Evolutionary conservation across 208 protist species (phyloP).

Genomic region (Angomonas deanei): DNA sequence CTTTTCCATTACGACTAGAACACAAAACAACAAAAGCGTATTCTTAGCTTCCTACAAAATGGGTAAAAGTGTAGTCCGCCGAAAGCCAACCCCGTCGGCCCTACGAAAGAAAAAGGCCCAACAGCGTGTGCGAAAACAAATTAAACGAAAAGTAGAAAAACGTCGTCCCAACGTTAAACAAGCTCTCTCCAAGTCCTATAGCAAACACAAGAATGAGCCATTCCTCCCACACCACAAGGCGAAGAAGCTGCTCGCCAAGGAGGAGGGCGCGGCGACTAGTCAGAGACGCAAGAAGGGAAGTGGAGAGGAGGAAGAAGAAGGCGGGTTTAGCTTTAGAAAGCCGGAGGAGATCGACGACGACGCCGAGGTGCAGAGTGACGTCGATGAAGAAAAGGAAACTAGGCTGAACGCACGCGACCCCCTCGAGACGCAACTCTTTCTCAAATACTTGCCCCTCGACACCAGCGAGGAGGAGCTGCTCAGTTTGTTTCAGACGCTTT

Average conservation of each 20-base stretch:
- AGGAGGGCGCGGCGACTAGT: slow-evolving; percentile 7
- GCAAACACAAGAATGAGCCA: slow-evolving; percentile 12
- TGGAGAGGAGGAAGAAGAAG: slow-evolving; percentile 26
- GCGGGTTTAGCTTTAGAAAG: slow-evolving; percentile 26
- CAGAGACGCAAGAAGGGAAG: not conserved
- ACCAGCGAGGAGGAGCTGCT: slow-evolving; percentile 77
- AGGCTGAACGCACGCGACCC: slow-evolving; percentile 82
- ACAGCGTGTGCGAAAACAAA: slow-evolving; percentile 87
- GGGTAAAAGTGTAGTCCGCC: slow-evolving; percentile 68
- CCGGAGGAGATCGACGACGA: slow-evolving; percentile 27
- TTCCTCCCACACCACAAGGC: slow-evolving; percentile 17
- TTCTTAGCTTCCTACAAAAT: slow-evolving; percentile 24
- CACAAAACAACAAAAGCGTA: no score
- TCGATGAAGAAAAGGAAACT: slow-evolving; percentile 86
- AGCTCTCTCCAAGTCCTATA: slow-evolving; percentile 69
- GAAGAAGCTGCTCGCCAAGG: slow-evolving; percentile 37
- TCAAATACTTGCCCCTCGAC: slow-evolving; percentile 83
- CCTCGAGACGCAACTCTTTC: slow-evolving; percentile 84
- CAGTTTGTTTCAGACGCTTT: slow-evolving; percentile 67
- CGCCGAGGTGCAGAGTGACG: slow-evolving; percentile 83
- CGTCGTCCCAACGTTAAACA: slow-evolving; percentile 74
- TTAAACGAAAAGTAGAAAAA: slow-evolving; percentile 63
- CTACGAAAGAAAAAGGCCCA: slow-evolving; percentile 82
- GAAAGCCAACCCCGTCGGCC: slow-evolving; percentile 78
- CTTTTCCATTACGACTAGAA: no score